Evolutionary conservation across 768 basidiomycete genomes (phyloP).

Genomic region (Suillus lakei): DNA sequence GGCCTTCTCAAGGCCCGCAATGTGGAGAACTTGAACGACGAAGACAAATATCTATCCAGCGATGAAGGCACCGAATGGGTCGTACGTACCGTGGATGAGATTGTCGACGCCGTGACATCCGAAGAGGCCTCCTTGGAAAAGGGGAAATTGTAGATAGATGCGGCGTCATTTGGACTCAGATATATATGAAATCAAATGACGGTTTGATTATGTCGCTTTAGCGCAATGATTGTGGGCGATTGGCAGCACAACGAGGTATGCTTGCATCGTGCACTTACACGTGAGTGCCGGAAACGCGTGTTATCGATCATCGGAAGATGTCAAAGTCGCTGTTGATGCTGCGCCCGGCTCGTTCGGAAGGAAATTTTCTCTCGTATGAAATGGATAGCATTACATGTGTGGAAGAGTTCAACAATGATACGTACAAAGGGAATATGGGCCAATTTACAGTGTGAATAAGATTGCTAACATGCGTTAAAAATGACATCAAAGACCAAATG

Average conservation of each 20-base stretch:
- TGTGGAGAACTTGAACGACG: constrained; percentile 60
- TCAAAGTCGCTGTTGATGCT: constrained; percentile 19
- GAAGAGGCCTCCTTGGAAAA: constrained; percentile 44
- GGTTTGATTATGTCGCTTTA: constrained; percentile 32
- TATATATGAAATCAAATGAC: constrained; percentile 35
- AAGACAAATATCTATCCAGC: constrained; percentile 80
- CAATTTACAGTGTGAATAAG: constrained; percentile 38
- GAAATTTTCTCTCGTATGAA: constrained; percentile 30
- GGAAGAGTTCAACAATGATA: constrained; percentile 28
- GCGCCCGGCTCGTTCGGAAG: constrained; percentile 26
- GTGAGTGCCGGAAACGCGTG: constrained; percentile 35
- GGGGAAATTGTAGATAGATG: constrained; percentile 60
- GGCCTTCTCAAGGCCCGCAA: constrained; percentile 86
- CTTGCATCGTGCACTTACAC: constrained; percentile 38
- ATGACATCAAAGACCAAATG: constrained; percentile 47
- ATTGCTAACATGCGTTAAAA: constrained; percentile 17
- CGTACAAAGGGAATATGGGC: constrained; percentile 34
- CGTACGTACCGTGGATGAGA: constrained; percentile 78
- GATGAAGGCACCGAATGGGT: constrained; percentile 93
- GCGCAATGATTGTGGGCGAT: constrained; percentile 22
- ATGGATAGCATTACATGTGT: constrained; percentile 37
- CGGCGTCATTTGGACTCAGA: constrained; percentile 21
- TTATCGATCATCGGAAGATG: constrained; percentile 21
- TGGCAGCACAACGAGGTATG: constrained; percentile 16
- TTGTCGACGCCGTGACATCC: constrained; percentile 73